A percentile compares a stretch with the other conserved stretches of the same genome.
These are phyloP conservation scores for Phialemonium atrogriseum DNA, from an alignment of 2,329 filamentous ascomycete species.

Conservation along the genomic window DNA sequence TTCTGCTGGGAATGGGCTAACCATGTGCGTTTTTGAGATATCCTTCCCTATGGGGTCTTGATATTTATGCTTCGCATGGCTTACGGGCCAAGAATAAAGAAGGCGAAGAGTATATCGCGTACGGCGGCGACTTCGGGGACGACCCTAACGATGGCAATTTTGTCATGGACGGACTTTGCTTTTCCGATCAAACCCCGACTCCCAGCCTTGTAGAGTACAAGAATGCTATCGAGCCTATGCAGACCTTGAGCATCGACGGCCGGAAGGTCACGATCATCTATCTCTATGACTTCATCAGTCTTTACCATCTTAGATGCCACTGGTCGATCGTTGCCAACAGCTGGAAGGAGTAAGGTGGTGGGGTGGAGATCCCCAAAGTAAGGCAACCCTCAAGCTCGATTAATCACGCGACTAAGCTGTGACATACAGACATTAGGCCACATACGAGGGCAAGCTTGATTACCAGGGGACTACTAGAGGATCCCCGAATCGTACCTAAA, in stretches of 20 bases:
- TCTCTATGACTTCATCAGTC: constrained; percentile 43
- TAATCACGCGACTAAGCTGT: background rate
- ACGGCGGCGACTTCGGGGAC: constrained; percentile 49
- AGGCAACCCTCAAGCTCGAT: constrained; percentile 6
- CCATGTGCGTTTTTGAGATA: constrained; percentile 31
- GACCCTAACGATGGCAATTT: constrained; percentile 48
- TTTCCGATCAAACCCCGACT: constrained; percentile 38
- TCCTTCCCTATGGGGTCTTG: background rate
- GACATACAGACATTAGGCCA: constrained; percentile 29
- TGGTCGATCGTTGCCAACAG: constrained; percentile 34
- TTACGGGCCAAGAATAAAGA: constrained; percentile 32
- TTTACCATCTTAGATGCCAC: constrained; percentile 39
- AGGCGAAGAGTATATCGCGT: constrained; percentile 39
- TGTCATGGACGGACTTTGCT: constrained; percentile 41
- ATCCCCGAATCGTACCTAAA: constrained; percentile 36
- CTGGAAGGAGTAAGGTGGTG: constrained; percentile 22
- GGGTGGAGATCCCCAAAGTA: constrained; percentile 33
- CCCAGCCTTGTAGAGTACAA: constrained; percentile 46
- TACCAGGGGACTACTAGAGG: constrained; percentile 21
- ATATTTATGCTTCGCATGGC: constrained; percentile 14
- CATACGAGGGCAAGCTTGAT: constrained; percentile 27
- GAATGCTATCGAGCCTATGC: constrained; percentile 52
- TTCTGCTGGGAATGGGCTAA: constrained; percentile 55
- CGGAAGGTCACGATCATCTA: constrained; percentile 39
- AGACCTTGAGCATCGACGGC: constrained; percentile 35